phyloP scores from a whole-genome alignment of 148 eudicot genomes.

The Heliosperma pusillum region DNA sequence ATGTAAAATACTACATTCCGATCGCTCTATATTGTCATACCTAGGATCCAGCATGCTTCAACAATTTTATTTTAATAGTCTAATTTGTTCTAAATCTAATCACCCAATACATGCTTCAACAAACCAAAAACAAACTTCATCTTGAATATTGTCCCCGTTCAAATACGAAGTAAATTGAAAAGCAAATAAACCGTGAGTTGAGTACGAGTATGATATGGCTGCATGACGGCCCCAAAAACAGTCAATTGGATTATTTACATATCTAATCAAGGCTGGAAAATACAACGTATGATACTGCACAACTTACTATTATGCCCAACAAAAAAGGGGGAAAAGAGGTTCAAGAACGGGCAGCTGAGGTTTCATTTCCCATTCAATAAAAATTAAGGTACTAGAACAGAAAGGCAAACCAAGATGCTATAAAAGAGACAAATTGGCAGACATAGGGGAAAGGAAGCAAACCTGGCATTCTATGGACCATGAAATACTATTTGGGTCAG shows the following conservation, averaged over 20 bases:
- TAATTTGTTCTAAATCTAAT: not conserved
- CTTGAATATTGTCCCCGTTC: not conserved
- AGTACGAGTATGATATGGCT: no score
- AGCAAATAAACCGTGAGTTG: not conserved
- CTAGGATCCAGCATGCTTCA: not conserved
- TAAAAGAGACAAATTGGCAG: not conserved
- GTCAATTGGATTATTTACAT: not conserved
- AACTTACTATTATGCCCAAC: no score
- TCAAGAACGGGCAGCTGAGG: not conserved
- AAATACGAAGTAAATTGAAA: not conserved
- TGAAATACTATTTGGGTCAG: slow-evolving; percentile 21
- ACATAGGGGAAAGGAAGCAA: slow-evolving; percentile 3
- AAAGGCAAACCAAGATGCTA: not conserved
- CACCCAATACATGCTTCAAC: not conserved
- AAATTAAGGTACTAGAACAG: not conserved
- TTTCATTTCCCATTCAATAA: not conserved
- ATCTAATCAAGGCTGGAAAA: not conserved
- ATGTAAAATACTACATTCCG: not conserved
- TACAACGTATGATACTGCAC: not conserved
- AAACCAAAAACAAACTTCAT: not conserved
- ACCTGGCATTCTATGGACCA: slow-evolving; percentile 29
- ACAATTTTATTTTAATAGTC: not conserved
- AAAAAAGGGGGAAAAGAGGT: not conserved
- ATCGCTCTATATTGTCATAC: not conserved
- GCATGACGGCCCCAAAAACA: not conserved